Base-by-base conservation (phyloP, 768 basidiomycete genomes). In the Boletus sp. region DNA sequence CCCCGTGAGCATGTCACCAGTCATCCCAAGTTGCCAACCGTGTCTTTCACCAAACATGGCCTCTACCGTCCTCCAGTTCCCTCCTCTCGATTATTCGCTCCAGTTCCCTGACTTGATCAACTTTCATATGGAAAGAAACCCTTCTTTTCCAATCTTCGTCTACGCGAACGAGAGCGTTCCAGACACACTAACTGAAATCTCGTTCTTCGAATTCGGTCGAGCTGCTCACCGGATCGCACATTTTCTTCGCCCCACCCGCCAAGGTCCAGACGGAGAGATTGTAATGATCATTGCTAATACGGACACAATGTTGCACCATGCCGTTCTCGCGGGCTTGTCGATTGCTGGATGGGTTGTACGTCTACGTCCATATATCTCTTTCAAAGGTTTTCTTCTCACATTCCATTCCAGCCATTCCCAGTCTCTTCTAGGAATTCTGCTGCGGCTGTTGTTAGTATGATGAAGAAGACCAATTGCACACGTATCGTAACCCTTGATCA, bases 371-470 rank as follows among this genome's bases (percentile, higher is more conserved):
- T 27, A 67, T 27, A 50, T 70, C 19, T 73, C 68, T 50, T 15
- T 29, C 23, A 25, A 25, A 25, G 4, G 15, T 14, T 10, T 57
- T 67, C 1, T 57, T 70, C 59, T 73, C 19, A 59, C 66, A 7
- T 38, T 37, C 14, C 14, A 8, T 5, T 49, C 13, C 38, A 65
- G 69, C 58, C 67, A n/a, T 78, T 79, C 43, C 70, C 65, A 9
- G 66, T 73, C 17, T 75, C 74, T 0, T 64, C 74, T 1, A 59
- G 75, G 53, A 81, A 79, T 61, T 78, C 79, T 1, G 64, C 75
- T 0, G 70, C 73, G 2, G 82, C 80, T 0, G 32, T 71, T 10
- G 47, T 58, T 2, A 47, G 53, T 27, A 61, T 70, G 66, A 60
- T 69, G 52, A 58, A 50, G 34, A 64, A 51, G 51, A 58, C 56